Evolutionary conservation across 2,329 filamentous ascomycete genomes (phyloP), one percentile per base, ranked within the genome.

Genomic region (Helotiales sp.): DNA sequence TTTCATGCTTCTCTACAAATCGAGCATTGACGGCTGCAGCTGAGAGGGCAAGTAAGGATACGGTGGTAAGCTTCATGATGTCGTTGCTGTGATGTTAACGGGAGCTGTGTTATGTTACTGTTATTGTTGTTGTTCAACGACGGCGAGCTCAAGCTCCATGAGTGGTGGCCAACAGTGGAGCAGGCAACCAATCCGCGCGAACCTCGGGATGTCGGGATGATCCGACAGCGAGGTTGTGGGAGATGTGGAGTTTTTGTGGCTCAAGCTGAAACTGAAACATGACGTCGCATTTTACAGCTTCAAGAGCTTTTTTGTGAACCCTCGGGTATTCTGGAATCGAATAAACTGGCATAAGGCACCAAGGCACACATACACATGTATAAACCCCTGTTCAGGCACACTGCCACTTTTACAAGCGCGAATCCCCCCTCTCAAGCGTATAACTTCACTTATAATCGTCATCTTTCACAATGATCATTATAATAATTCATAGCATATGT

Each of bases 1-100:
- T 76, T 73, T 89, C 86, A 71, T 79, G 77, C 34, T 80, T 72
- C 75, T 88, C 84, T 73, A 88, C 76, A 73, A 87, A 89, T 71
- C 87, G 86, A 63, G 85, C 86, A 71, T 81, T 82, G 65, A 82
- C 81, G 61, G 81, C 76, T 37, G 78, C 82, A 57, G 86, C 86
- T 69, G 88, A 80, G 70, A 87, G 81, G 61, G 86, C 83, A 64
- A 89, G 75, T 15, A 87, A 74, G 61, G 86, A 86, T 47, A 76
- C 50, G 8, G 63, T 70, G 8, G 83, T 78, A 70, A 86, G 78
- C 78, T 84, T 88, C 86, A 88, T 88, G 71, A 68, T 50, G 26
- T 60, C 6, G 26, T 40, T 57, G 52, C 40, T 34, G 34, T 55
- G 50, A 61, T 61, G n/a, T n/a, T n/a, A n/a, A n/a, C n/a, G n/a